A percentile compares a stretch with the other conserved stretches of the same genome.
Conservation (phyloP, 2,329 filamentous ascomycete species). For the Paraphaeosphaeria sporulosa region DNA sequence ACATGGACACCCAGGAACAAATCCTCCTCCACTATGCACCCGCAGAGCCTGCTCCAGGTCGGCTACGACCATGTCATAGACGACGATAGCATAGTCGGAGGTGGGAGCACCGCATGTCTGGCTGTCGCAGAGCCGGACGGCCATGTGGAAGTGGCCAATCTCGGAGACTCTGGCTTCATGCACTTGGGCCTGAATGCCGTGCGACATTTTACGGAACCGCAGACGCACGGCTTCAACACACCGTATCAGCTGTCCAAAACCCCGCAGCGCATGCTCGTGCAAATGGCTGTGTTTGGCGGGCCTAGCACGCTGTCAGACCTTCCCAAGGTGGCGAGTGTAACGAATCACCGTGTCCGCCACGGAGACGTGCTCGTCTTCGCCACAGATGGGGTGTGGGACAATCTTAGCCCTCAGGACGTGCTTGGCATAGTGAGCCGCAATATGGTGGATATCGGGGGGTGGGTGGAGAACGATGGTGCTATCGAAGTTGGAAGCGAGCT, state of each 20-base stretch:
- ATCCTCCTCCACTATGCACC: constrained; percentile 57
- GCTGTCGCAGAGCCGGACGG: constrained; percentile 78
- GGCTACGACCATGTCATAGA: constrained; percentile 84
- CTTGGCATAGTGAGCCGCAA: constrained; percentile 78
- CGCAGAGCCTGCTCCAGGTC: constrained; percentile 76
- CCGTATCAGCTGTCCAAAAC: constrained; percentile 93
- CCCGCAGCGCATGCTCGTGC: constrained; percentile 78
- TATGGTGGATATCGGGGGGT: constrained; percentile 79
- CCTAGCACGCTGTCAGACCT: constrained; percentile 76
- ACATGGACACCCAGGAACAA: constrained; percentile 57
- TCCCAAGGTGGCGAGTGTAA: constrained; percentile 83
- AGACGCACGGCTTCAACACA: constrained; percentile 98
- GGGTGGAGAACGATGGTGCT: constrained; percentile 64
- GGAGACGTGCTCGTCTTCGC: constrained; percentile 94
- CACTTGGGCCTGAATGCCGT: constrained; percentile 86
- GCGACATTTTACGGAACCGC: constrained; percentile 80
- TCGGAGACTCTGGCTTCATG: constrained; percentile 94
- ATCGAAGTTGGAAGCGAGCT: constrained; percentile 68
- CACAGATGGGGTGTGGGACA: constrained; percentile 96
- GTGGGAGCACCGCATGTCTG: constrained; percentile 92
- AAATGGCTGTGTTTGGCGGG: constrained; percentile 81
- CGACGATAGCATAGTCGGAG: constrained; percentile 77
- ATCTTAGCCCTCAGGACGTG: constrained; percentile 89
- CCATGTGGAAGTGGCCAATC: constrained; percentile 84
- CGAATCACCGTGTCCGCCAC: constrained; percentile 78